Evolutionary conservation across 495 filamentous ascomycete genomes (phyloP).

Genomic region (Pseudomonodictys pantanalensis): DNA sequence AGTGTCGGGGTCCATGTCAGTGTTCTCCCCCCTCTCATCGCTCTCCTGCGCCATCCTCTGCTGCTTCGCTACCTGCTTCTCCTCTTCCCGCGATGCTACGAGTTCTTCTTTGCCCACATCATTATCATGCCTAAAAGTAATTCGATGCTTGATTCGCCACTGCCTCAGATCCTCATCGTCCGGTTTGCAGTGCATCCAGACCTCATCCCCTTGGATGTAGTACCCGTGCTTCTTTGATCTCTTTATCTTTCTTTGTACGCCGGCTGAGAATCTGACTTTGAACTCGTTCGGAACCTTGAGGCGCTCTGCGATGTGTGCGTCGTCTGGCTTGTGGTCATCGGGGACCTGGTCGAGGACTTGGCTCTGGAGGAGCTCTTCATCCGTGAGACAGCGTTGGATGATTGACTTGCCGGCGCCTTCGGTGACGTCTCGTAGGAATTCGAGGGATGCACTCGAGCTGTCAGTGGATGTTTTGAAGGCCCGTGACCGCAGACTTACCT

Average conservation of each 20-base stretch:
- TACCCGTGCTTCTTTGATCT: slow-evolving; percentile 22
- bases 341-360: slow-evolving; percentile 40
- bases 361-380: slow-evolving; percentile 45
- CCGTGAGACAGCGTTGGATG: slow-evolving; percentile 40
- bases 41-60: slow-evolving; percentile 36
- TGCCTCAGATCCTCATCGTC: slow-evolving; percentile 49
- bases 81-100: slow-evolving; percentile 27
- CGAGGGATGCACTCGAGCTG: slow-evolving; percentile 40
- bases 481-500: slow-evolving; percentile 33
- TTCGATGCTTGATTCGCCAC: slow-evolving; percentile 26
- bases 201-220: slow-evolving; percentile 43
- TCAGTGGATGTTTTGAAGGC: slow-evolving; percentile 8
- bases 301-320: slow-evolving; percentile 48
- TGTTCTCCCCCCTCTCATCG: slow-evolving; percentile 34
- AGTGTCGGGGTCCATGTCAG: not conserved
- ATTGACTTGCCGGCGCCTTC: slow-evolving; percentile 37
- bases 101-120: not conserved
- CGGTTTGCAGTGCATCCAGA: slow-evolving; percentile 54
- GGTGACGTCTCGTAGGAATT: slow-evolving; percentile 50
- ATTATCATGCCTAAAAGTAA: not conserved
- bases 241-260: slow-evolving; percentile 35
- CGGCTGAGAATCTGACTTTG: slow-evolving; percentile 40
- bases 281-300: slow-evolving; percentile 51
- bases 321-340: slow-evolving; percentile 46
- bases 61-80: slow-evolving; percentile 12